Conservation (phyloP, 2,329 filamentous ascomycete species). For the Epichloe gansuensis region DNA sequence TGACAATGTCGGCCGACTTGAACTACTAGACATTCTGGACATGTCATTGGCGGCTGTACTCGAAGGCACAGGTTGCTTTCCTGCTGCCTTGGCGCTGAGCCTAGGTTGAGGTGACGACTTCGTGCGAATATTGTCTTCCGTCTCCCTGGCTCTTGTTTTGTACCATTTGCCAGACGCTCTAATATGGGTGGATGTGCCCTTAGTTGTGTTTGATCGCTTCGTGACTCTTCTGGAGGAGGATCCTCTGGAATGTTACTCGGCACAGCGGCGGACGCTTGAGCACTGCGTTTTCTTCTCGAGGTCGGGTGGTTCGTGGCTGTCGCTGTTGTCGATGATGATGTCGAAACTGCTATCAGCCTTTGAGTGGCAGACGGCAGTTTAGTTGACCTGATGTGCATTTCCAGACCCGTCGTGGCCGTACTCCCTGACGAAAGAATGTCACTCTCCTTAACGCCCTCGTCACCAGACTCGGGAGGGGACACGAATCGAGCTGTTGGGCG, state of each 20-base stretch:
- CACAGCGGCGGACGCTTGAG: slow-evolving; percentile 29
- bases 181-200: slow-evolving; percentile 15
- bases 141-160: neutral
- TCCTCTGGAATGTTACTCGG: neutral
- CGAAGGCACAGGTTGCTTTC: slow-evolving; percentile 30
- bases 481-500: slow-evolving; percentile 50
- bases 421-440: slow-evolving; percentile 30
- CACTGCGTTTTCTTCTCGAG: slow-evolving; percentile 34
- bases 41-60: slow-evolving; percentile 9
- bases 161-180: slow-evolving; percentile 12
- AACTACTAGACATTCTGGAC: slow-evolving; percentile 5
- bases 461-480: slow-evolving; percentile 38
- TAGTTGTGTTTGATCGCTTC: slow-evolving; percentile 11
- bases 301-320: slow-evolving; percentile 30
- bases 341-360: slow-evolving; percentile 32
- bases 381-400: slow-evolving; percentile 16
- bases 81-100: slow-evolving; percentile 34
- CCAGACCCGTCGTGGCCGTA: slow-evolving; percentile 21
- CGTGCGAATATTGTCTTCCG: neutral
- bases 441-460: slow-evolving; percentile 23
- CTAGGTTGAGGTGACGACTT: neutral
- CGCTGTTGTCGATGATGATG: slow-evolving; percentile 15
- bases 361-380: slow-evolving; percentile 17
- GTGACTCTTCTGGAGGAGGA: neutral
- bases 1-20: neutral